These are phyloP conservation scores for Cutaneotrichosporon cutaneum DNA, from an alignment of 1,284 basidiomycete species.

Conservation along the genomic window DNA sequence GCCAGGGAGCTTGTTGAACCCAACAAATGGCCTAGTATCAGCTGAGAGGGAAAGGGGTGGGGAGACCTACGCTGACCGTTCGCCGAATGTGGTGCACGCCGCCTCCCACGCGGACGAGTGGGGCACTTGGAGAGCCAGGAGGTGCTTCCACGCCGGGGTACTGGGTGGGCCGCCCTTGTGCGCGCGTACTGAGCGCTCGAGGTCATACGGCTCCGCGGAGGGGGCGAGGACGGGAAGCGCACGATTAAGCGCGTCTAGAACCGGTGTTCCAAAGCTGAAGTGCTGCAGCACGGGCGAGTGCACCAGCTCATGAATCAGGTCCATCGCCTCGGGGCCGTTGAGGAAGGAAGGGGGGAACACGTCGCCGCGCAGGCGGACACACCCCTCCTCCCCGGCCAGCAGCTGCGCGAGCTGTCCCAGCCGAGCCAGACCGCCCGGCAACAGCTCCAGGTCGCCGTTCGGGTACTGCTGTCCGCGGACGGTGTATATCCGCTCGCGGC, in stretches of 20 bases:
- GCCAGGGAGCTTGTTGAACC: slow-evolving; percentile 49
- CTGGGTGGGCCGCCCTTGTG: slow-evolving; percentile 20
- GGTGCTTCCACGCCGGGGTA: slow-evolving; percentile 40
- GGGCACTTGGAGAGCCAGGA: slow-evolving; percentile 48
- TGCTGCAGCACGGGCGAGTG: slow-evolving; percentile 47
- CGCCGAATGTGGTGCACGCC: slow-evolving; percentile 38
- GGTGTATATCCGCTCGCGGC: background rate
- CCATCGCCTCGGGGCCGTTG: slow-evolving; percentile 40
- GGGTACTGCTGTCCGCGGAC: background rate
- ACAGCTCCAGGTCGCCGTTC: slow-evolving; percentile 35
- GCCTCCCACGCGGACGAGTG: slow-evolving; percentile 35
- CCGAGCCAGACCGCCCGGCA: slow-evolving; percentile 31
- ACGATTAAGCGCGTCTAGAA: slow-evolving; percentile 42
- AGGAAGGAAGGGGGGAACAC: slow-evolving; percentile 51
- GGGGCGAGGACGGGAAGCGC: slow-evolving; percentile 38
- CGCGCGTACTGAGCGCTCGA: slow-evolving; percentile 26
- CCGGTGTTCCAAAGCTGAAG: slow-evolving; percentile 46
- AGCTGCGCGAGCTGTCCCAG: slow-evolving; percentile 38
- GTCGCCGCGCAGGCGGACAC: slow-evolving; percentile 45
- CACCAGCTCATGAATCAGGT: slow-evolving; percentile 41
- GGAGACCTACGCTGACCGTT: slow-evolving; percentile 42
- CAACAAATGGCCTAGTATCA: slow-evolving; percentile 43
- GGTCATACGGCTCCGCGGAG: slow-evolving; percentile 31
- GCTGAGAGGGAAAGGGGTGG: too few species aligned
- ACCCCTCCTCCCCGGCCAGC: slow-evolving; percentile 32